phyloP scores from a whole-genome alignment of 192 early-diverging fungal species.

The Linnemannia exigua region DNA sequence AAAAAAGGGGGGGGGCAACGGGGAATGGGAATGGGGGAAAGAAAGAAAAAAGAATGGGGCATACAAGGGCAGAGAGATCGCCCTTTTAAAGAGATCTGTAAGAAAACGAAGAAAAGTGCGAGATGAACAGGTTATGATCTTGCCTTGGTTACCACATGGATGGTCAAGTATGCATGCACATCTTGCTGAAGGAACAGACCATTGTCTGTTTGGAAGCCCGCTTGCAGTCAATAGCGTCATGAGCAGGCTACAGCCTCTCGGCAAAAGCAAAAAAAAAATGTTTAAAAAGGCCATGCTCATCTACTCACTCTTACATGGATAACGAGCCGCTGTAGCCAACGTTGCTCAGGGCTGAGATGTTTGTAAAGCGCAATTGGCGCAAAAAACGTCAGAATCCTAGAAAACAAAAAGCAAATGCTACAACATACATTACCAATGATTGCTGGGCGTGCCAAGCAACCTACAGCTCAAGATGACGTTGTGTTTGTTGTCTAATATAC shows the following conservation, averaged over 20 bases:
- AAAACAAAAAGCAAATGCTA: no score
- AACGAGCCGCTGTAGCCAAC: not conserved
- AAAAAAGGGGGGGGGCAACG: not conserved
- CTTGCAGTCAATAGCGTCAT: not conserved
- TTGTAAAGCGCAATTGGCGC: no score
- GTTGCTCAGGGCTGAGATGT: no score
- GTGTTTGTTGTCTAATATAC: not conserved
- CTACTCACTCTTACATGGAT: not conserved
- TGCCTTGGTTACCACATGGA: constrained; percentile 3
- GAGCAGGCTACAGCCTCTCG: not conserved
- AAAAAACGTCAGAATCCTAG: no score
- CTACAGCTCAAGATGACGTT: not conserved
- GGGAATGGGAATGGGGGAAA: not conserved
- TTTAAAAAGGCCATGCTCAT: not conserved
- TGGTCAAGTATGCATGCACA: not conserved
- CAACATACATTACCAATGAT: not conserved
- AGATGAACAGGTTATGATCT: not conserved
- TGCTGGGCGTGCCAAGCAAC: not conserved
- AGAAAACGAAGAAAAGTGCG: not conserved
- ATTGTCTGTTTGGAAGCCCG: not conserved
- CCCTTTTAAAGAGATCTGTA: not conserved
- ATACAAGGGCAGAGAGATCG: not conserved
- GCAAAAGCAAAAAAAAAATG: not conserved
- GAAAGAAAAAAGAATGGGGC: not conserved
- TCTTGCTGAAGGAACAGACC: not conserved